These are phyloP conservation scores for Trichoderma koningiopsis DNA, from an alignment of 2,329 filamentous ascomycete genomes.

Conservation along the genomic window DNA sequence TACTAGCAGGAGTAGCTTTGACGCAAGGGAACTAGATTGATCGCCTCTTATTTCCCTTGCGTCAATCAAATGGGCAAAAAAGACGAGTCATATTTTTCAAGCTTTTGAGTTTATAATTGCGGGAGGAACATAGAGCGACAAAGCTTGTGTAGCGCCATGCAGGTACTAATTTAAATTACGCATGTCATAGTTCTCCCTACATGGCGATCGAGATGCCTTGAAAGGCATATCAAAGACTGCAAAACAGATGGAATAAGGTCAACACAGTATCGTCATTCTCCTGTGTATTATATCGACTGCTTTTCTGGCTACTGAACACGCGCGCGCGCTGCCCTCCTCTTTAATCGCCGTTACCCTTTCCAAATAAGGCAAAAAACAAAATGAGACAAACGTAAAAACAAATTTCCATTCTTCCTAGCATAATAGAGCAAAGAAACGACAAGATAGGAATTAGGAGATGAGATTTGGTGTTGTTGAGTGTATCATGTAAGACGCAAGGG, in stretches of 20 bases:
- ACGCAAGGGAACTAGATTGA: not conserved
- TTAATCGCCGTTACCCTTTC: not conserved
- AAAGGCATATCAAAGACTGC: not conserved
- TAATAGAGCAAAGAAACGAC: not conserved
- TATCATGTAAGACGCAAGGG: conserved; percentile 11
- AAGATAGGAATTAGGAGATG: not conserved
- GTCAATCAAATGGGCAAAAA: not conserved
- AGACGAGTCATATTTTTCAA: not conserved
- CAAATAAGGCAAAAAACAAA: not conserved
- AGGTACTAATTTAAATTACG: not conserved
- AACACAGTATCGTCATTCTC: not conserved
- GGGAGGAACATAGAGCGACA: not conserved
- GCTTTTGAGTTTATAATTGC: not conserved
- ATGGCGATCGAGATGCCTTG: not conserved
- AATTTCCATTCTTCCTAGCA: not conserved
- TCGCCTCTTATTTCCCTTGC: not conserved
- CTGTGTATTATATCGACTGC: not conserved
- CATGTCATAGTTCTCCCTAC: not conserved
- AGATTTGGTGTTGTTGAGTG: not conserved
- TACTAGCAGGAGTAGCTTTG: not conserved
- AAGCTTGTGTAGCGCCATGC: conserved; percentile 3
- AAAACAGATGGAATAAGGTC: not conserved
- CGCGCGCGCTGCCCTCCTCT: not conserved
- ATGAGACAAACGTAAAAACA: not conserved
- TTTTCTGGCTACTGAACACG: not conserved